Base-by-base conservation (phyloP, 2,329 filamentous ascomycete species). In the Aspergillus cejpii region DNA sequence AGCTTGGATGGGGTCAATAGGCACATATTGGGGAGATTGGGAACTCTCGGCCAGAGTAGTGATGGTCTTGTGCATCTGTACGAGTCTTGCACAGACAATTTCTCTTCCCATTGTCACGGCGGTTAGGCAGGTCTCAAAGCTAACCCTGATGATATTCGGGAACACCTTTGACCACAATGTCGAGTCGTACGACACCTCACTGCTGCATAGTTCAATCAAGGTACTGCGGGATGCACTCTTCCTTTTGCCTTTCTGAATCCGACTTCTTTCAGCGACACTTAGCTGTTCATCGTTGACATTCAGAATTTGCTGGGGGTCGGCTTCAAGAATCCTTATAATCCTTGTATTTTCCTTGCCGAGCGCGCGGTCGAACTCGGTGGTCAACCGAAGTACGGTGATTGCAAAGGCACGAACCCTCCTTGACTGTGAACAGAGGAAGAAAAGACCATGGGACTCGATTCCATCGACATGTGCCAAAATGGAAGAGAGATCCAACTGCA, bases 101-200 rank as follows among this genome's bases (percentile, higher is more conserved):
- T 97, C 91, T 47, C 94, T 80, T 20, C 88, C 89, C 38, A 97
- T 80, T 0, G 87, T 90, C 26, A 97, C 87, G 2, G 91, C 89
- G 57, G 94, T 90, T 0, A 88, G 87, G 57, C 91, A 98, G 47
- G 85, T 85, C 54, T 96, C 87, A 59, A 88, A 94, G 47, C 89
- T 88, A 54, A 94, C 84, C 8, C 88, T 81, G 45, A 98, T 86
- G 24, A 98, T 76, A 59, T 96, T 97, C 3, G 92, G 94, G 59
- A 98, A 98, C 14, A 97, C 84, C 61, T 97, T 98, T 70, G 92
- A 94, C 92, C 92, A 98, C 10, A 98, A 71, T 0, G 90, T 94
- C 2, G 88, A 84, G 62, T 98, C 92, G 59, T 97, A 96, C 0
- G 89, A 88, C 20, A 92, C 82, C 56, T 97, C 92, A 67, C 92